These are phyloP conservation scores for Lentinula aciculospora DNA, from an alignment of 768 basidiomycete genomes.

Conservation along the genomic window DNA sequence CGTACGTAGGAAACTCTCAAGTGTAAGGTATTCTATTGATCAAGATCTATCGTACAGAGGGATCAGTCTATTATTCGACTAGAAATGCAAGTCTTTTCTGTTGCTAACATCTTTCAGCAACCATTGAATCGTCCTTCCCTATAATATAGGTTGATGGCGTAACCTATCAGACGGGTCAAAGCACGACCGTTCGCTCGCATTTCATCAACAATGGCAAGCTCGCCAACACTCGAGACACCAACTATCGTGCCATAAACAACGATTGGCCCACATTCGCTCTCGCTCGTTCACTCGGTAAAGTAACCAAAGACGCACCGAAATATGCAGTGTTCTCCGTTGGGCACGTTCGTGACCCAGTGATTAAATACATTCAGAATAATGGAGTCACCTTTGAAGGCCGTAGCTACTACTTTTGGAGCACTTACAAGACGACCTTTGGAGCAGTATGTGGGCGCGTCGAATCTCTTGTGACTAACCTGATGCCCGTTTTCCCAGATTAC, in stretches of 20 bases:
- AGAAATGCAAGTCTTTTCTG: conserved; percentile 15
- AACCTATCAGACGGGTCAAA: conserved; percentile 40
- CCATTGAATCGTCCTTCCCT: not conserved
- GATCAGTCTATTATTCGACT: conserved; percentile 35
- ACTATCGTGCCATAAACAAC: conserved; percentile 31
- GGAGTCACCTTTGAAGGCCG: conserved; percentile 20
- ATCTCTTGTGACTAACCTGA: conserved; percentile 14
- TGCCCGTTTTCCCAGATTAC: conserved; percentile 15
- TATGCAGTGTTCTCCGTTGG: conserved; percentile 33
- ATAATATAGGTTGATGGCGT: conserved; percentile 9
- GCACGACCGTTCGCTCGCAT: conserved; percentile 28
- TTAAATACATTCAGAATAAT: conserved; percentile 22
- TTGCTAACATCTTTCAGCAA: not conserved
- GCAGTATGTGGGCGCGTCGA: conserved; percentile 23
- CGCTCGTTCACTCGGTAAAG: conserved; percentile 38
- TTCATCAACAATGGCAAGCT: conserved; percentile 37
- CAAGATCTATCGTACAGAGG: no score
- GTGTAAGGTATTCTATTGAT: no score
- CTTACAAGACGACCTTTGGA: conserved; percentile 20
- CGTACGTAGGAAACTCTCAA: conserved; percentile 20
- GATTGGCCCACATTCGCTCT: conserved; percentile 45
- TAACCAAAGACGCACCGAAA: conserved; percentile 20
- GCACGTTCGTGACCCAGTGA: conserved; percentile 27
- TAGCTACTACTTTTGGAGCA: conserved; percentile 33
- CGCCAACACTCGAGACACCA: conserved; percentile 31